Percentiles rank a stretch among this genome's conserved stretches.
Evolutionary conservation across 768 basidiomycete genomes (phyloP).

Genomic region (Lenzites betulinus): DNA sequence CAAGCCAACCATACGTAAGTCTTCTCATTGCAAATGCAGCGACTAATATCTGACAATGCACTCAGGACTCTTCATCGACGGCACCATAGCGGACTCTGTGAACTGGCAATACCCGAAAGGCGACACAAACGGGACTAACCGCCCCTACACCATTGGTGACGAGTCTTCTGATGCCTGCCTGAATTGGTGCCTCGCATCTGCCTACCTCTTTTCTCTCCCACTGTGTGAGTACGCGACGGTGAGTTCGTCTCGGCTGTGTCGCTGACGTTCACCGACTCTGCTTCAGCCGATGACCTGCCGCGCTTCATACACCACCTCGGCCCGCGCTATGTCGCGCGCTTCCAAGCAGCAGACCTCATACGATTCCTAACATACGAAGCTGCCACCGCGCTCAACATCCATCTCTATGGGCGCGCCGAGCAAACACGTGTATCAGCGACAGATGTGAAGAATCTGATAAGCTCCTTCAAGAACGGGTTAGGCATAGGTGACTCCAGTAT

Average conservation of each 20-base stretch:
- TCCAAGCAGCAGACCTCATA: constrained; percentile 69
- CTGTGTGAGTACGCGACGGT: constrained; percentile 44
- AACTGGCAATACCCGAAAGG: constrained; percentile 65
- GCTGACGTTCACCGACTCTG: neutral
- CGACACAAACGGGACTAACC: constrained; percentile 39
- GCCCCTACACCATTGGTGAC: constrained; percentile 61
- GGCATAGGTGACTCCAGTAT: constrained; percentile 43
- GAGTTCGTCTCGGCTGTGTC: neutral
- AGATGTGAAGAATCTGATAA: constrained; percentile 36
- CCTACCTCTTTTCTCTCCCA: constrained; percentile 59
- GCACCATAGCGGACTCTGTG: constrained; percentile 61
- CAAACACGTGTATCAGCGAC: constrained; percentile 33
- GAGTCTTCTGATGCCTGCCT: constrained; percentile 40
- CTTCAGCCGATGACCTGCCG: constrained; percentile 65
- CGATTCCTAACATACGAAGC: constrained; percentile 86
- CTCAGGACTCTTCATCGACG: constrained; percentile 77
- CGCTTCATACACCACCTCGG: constrained; percentile 81
- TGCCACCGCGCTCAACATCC: constrained; percentile 81
- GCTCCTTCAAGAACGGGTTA: constrained; percentile 48
- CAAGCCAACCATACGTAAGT: constrained; percentile 60
- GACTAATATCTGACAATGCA: neutral
- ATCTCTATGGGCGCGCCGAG: constrained; percentile 52
- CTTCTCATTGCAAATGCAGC: too few species aligned
- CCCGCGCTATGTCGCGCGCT: constrained; percentile 73
- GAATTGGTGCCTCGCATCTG: constrained; percentile 72